phyloP scores from a whole-genome alignment of 2,329 filamentous ascomycete genomes.

The Penicillium sp. region DNA sequence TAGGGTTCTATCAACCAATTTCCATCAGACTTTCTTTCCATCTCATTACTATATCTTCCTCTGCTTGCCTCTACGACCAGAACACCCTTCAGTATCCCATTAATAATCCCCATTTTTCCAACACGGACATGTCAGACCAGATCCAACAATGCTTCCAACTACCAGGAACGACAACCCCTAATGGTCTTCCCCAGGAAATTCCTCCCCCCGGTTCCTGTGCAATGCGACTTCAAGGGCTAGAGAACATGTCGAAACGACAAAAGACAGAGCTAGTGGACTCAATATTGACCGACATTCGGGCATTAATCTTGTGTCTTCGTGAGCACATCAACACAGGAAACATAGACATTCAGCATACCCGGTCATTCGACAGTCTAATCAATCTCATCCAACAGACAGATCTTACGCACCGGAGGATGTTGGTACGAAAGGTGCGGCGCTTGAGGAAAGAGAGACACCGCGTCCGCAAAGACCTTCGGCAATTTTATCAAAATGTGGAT shows the following conservation, averaged over 20 bases:
- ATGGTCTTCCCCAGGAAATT: not conserved
- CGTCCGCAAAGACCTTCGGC: conserved; percentile 21
- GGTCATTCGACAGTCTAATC: conserved; percentile 28
- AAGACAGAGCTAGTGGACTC: conserved; percentile 26
- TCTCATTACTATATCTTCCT: not conserved
- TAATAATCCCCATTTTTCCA: not conserved
- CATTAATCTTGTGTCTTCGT: conserved; percentile 29
- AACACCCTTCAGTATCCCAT: not conserved
- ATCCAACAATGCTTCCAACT: not conserved
- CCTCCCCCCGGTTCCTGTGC: conserved; percentile 14
- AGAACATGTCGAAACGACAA: conserved; percentile 11
- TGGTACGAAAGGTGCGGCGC: conserved; percentile 19
- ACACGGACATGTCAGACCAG: not conserved
- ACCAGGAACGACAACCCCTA: not conserved
- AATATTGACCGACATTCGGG: conserved; percentile 32
- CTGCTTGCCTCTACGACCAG: not conserved
- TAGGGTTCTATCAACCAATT: not conserved
- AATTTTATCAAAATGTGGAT: conserved; percentile 17
- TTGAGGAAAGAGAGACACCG: conserved; percentile 20
- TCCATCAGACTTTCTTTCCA: not conserved
- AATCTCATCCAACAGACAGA: conserved; percentile 25
- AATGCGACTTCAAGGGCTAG: conserved; percentile 24
- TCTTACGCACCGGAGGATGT: conserved; percentile 7
- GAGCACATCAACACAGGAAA: conserved; percentile 24
- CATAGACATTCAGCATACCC: conserved; percentile 23